phyloP scores from a whole-genome alignment of 2,329 filamentous ascomycete species.

The Celoporthe dispersa region DNA sequence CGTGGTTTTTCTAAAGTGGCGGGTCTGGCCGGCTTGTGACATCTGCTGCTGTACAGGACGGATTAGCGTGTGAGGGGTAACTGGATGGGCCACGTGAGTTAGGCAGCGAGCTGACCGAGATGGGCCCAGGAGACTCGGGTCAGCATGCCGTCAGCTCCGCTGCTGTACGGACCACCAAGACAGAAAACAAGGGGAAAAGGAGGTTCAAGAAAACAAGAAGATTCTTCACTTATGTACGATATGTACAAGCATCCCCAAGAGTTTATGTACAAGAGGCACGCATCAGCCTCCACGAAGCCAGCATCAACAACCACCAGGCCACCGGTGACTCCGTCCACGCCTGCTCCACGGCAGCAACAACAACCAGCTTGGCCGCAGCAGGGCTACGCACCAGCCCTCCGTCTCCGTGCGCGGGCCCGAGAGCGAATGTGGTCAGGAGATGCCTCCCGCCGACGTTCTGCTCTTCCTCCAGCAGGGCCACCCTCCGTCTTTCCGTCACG shows the following conservation, averaged over 20 bases:
- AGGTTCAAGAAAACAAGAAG: not conserved
- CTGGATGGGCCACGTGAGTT: not conserved
- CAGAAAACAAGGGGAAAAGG: not conserved
- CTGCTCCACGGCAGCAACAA: slow-evolving; percentile 43
- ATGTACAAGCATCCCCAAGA: slow-evolving; percentile 11
- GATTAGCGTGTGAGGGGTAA: slow-evolving; percentile 2
- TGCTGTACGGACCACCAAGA: not conserved
- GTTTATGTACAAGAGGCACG: slow-evolving; percentile 10
- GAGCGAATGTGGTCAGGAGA: slow-evolving; percentile 7
- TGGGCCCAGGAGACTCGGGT: not conserved
- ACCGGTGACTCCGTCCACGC: not conserved
- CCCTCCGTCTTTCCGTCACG: slow-evolving; percentile 15
- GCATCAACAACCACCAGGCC: not conserved
- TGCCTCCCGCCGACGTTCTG: slow-evolving; percentile 16
- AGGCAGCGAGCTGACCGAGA: slow-evolving; percentile 1
- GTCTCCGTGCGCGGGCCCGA: slow-evolving; percentile 14
- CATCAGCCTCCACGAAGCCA: not conserved
- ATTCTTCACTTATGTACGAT: slow-evolving; percentile 10
- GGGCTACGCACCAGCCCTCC: slow-evolving; percentile 12
- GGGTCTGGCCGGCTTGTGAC: not conserved
- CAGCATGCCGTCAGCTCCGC: not conserved
- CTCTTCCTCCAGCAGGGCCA: not conserved
- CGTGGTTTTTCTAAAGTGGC: not conserved
- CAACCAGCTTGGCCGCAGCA: not conserved
- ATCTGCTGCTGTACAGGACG: not conserved